Evolutionary conservation across 768 basidiomycete species (phyloP), one percentile per base, ranked within the genome.

Genomic region (Calocybe cyanea): DNA sequence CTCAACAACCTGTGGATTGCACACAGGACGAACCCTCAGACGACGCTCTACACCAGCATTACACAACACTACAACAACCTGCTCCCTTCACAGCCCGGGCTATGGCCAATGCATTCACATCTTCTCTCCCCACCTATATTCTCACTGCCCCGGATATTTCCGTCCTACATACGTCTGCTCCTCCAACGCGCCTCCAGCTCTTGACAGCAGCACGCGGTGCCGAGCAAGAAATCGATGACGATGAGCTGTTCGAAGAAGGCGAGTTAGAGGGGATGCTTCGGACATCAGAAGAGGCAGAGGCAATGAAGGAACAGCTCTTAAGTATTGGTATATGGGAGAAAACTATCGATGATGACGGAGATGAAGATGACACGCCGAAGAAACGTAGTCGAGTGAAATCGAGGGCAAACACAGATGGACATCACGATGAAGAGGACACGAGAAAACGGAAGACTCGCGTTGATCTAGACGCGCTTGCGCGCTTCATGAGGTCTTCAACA

Each of bases 201-300:
- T 72, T 91, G 25, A 64, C 72, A 0, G 66, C 70, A 9, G 67
- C 70, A 37, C 81, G 84, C 35, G 83, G 85, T 36, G 67, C 65
- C 5, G 68, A 63, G 28, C 66, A 67, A 18, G 63, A 72, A 17
- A 77, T 91, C 15, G 50, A 55, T 1, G 88, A 92, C 49, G 81
- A 87, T 7, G 88, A 90, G 47, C 65, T 91, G 18, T 87, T 91
- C 48, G 74, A 64, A 2, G 73, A 77, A 23, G 83, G 80, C 2
- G 88, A 91, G 60, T 60, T 86, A 20, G 86, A 88, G 43, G 72
- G 66, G 15, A 43, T 87, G 21, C 52, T 87, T 17, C 66, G 88
- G 45, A 65, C 55, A 37, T 68, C 76, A 24, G 72, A 69, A 17
- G 83, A 89, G 58, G 68, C 69, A 13, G 64, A 67, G 41, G 63